Conservation (phyloP, 306 rosid species). For the Hippophae gyantsensis region DNA sequence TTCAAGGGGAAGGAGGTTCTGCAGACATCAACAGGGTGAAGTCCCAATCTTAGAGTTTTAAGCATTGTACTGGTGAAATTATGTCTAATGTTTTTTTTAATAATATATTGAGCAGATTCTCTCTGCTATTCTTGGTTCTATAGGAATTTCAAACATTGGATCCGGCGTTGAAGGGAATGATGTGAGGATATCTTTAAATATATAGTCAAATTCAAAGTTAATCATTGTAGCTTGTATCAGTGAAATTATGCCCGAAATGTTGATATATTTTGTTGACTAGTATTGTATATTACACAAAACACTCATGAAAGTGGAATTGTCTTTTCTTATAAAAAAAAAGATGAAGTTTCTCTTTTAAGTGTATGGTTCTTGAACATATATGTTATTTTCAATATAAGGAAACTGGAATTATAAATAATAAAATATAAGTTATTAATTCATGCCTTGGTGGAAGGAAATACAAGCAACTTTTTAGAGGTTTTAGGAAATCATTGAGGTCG, state of each 20-base stretch:
- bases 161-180: constrained; percentile 61
- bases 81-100: constrained; percentile 11
- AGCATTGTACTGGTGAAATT: constrained; percentile 13
- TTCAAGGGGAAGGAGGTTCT: constrained; percentile 66
- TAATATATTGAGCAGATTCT: constrained; percentile 43
- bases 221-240: constrained; percentile 4
- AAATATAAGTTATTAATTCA: too few relatives aligned
- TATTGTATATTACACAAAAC: too few relatives aligned
- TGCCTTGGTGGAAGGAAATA: too few relatives aligned
- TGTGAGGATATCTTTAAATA: constrained; percentile 48
- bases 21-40: constrained; percentile 77
- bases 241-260: neutral
- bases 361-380: too few relatives aligned
- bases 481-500: too few relatives aligned
- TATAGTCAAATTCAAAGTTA: neutral
- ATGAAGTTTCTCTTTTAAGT: too few relatives aligned
- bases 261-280: too few relatives aligned
- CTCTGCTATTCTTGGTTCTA: constrained; percentile 88
- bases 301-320: too few relatives aligned
- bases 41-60: neutral
- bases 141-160: constrained; percentile 54
- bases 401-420: too few relatives aligned
- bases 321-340: too few relatives aligned
- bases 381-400: too few relatives aligned
- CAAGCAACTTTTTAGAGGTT: too few relatives aligned